Conservation (phyloP, 768 basidiomycete species). For the Trametes punicea region DNA sequence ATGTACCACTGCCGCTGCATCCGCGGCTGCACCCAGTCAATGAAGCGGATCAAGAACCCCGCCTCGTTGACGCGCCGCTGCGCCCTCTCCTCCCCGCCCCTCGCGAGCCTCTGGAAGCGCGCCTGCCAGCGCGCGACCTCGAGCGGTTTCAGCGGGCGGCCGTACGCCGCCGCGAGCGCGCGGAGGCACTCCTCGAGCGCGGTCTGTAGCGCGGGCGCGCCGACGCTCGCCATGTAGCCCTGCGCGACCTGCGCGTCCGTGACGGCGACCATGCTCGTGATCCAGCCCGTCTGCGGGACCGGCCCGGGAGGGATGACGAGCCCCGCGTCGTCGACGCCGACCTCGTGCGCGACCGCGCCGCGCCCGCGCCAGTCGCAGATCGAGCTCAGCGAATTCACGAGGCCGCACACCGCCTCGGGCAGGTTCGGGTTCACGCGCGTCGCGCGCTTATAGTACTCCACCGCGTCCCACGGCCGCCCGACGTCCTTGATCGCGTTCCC, state of each 20-base stretch:
- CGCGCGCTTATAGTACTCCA: constrained; percentile 45
- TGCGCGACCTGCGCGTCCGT: constrained; percentile 38
- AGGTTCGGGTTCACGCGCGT: constrained; percentile 41
- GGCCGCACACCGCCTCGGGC: constrained; percentile 46
- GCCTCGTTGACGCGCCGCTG: constrained; percentile 35
- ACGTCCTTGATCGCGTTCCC: constrained; percentile 49
- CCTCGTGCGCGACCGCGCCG: constrained; percentile 31
- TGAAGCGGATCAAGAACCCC: constrained; percentile 42
- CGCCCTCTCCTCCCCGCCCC: constrained; percentile 21
- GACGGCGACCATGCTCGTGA: constrained; percentile 36
- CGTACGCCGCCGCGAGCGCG: constrained; percentile 30
- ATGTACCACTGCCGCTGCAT: constrained; percentile 44
- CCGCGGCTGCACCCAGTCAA: constrained; percentile 41
- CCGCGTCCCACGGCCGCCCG: constrained; percentile 40
- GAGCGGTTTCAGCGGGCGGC: constrained; percentile 23
- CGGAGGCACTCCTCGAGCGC: constrained; percentile 38
- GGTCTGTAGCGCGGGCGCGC: constrained; percentile 27
- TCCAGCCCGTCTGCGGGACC: constrained; percentile 29
- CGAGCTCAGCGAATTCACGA: constrained; percentile 43
- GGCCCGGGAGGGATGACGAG: constrained; percentile 13
- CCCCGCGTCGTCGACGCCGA: constrained; percentile 26
- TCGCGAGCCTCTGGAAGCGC: constrained; percentile 32
- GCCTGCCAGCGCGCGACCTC: constrained; percentile 33
- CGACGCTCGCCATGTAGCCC: constrained; percentile 30
- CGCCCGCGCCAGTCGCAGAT: constrained; percentile 46